A percentile compares a stretch with the other conserved stretches of the same genome.
Conservation (phyloP, 129 eudicot genomes). For the Helichrysum umbraculigerum region DNA sequence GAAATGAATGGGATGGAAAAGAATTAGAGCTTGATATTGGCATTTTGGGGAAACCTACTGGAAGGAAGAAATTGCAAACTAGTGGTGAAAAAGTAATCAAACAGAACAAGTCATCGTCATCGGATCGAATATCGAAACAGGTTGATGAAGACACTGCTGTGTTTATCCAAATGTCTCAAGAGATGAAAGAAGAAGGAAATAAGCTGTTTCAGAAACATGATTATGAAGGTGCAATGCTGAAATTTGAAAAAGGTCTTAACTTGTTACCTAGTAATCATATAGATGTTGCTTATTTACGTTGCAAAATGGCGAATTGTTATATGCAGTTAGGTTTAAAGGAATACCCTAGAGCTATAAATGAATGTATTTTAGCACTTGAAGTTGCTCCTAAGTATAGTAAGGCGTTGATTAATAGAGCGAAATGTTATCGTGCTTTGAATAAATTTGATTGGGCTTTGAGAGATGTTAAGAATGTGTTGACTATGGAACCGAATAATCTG, state of each 20-base stretch:
- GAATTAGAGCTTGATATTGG: too few species aligned
- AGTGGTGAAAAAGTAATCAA: slow-evolving; percentile 44
- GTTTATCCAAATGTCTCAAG: slow-evolving; percentile 81
- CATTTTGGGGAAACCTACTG: slow-evolving; percentile 98
- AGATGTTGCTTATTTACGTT: slow-evolving; percentile 67
- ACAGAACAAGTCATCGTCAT: slow-evolving; percentile 34
- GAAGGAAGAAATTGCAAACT: slow-evolving; percentile 54
- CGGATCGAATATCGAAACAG: slow-evolving; percentile 57
- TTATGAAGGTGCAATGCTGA: slow-evolving; percentile 80
- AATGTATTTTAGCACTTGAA: slow-evolving; percentile 87
- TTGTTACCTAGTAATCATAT: slow-evolving; percentile 72
- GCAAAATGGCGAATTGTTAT: slow-evolving; percentile 79
- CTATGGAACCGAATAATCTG: slow-evolving; percentile 76
- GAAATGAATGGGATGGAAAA: too few species aligned
- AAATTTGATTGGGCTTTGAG: slow-evolving; percentile 72
- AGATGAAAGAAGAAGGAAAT: slow-evolving; percentile 80
- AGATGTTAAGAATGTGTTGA: slow-evolving; percentile 72
- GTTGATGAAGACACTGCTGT: slow-evolving; percentile 82
- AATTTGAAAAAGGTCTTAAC: slow-evolving; percentile 80
- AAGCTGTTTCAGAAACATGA: slow-evolving; percentile 66
- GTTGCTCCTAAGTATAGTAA: slow-evolving; percentile 87
- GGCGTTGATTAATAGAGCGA: slow-evolving; percentile 82
- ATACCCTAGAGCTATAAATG: slow-evolving; percentile 79
- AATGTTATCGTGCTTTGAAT: slow-evolving; percentile 66
- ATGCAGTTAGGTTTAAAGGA: slow-evolving; percentile 87